Conservation (phyloP, 805 yeast species). For the Diddensiella santjacobensis region DNA sequence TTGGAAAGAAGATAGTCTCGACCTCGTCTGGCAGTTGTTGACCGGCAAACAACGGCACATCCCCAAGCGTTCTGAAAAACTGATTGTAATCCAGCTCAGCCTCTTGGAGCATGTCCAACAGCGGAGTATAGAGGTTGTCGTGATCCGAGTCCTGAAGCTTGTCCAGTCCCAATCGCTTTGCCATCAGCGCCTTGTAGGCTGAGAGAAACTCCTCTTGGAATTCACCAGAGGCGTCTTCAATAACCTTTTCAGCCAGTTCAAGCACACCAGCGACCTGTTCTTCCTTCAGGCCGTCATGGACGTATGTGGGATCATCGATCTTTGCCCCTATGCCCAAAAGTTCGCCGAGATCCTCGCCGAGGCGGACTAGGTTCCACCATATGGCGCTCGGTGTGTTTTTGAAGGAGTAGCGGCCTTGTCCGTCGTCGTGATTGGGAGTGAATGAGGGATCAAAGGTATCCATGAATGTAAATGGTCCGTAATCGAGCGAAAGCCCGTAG, state of each 20-base stretch:
- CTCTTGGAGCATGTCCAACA: slow-evolving; percentile 56
- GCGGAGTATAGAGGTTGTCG: slow-evolving; percentile 46
- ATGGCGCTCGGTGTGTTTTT: slow-evolving; percentile 80
- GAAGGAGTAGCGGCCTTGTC: slow-evolving; percentile 64
- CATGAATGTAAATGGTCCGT: slow-evolving; percentile 92
- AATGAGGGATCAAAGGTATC: slow-evolving; percentile 76
- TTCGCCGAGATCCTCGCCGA: slow-evolving; percentile 82
- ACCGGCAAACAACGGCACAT: slow-evolving; percentile 39
- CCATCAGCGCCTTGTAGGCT: slow-evolving; percentile 54
- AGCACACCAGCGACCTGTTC: slow-evolving; percentile 47
- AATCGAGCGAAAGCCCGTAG: slow-evolving; percentile 84
- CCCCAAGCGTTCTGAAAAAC: slow-evolving; percentile 66
- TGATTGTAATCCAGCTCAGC: slow-evolving; percentile 74
- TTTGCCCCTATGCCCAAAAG: slow-evolving; percentile 68
- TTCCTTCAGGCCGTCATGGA: slow-evolving; percentile 41
- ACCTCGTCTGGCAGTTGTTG: slow-evolving; percentile 23
- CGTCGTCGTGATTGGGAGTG: slow-evolving; percentile 90
- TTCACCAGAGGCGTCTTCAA: slow-evolving; percentile 59
- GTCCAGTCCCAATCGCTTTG: slow-evolving; percentile 64
- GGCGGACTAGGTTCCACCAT: slow-evolving; percentile 87
- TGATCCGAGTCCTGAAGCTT: slow-evolving; percentile 38
- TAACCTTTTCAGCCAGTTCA: slow-evolving; percentile 58
- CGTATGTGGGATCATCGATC: slow-evolving; percentile 40
- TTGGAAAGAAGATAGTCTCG: slow-evolving; percentile 31
- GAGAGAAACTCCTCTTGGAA: slow-evolving; percentile 60